Evolutionary conservation across 805 yeast genomes (phyloP), one percentile per base, ranked within the genome.

Genomic region (Clavispora santaluciae): DNA sequence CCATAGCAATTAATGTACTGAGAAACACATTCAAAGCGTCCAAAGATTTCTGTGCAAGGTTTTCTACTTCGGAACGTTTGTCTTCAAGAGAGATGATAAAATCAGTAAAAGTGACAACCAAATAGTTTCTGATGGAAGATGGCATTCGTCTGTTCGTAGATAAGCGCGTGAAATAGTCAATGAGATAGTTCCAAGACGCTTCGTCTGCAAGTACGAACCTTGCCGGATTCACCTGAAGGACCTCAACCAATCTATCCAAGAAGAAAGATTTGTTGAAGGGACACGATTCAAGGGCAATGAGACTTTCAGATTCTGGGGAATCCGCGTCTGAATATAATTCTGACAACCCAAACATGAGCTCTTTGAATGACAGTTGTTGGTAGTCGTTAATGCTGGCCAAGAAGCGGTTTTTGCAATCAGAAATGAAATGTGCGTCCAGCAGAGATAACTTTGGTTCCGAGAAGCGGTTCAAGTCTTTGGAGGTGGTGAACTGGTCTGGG

Each of bases 331-430:
- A 57, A 2, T 78, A 73, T 11, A 81, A 61, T 0, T 56, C 55
- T 9, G 75, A 66, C 28, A 83, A 50, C 0, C 82, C 71, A 1
- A 57, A 49, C 1, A 82, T 40, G 16, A 89, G 57, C 6, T 66
- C 69, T 5, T 55, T 40, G 43, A 81, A 78, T 1, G 88, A 73
- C 0, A 60, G 58, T 2, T 65, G 61, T 1, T 81, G 72, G 44
- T 80, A 85, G 6, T 72, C 72, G 11, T 63, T 61, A 1, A 91
- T 72, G 38, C 83, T 79, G 22, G 82, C 89, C 41, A 75, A 61
- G 22, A 90, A 65, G 45, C 81, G 83, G n/a, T 62, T 60, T 13
- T 81, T 60, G 1, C 90, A 76, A 5, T 55, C 60, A 35, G 79
- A 83, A 25, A 88, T 71, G 0, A 75, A 65, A 30, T 66, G 53